Evolutionary conservation across 352 stramenopile species (phyloP).

Genomic region (Phytophthora fragariaefolia): DNA sequence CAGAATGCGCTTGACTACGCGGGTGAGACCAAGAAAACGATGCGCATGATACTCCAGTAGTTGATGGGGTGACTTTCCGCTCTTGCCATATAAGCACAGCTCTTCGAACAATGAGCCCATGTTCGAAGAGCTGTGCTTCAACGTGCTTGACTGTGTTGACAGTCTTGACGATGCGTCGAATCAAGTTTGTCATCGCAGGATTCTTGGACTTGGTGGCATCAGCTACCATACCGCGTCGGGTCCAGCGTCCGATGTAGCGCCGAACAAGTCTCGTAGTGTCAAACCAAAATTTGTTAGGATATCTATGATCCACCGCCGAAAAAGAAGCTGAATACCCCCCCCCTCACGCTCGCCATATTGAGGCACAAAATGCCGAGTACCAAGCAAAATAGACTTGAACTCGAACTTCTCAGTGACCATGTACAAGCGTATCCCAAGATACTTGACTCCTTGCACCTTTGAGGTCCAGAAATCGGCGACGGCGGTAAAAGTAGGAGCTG

Average conservation of each 20-base stretch:
- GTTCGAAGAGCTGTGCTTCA: too few relatives aligned
- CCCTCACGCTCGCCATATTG: conserved; percentile 12
- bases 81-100: conserved; percentile 10
- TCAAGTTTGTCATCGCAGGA: conserved; percentile 6
- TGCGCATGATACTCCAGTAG: conserved; percentile 5
- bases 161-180: conserved; percentile 18
- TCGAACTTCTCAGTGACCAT: conserved; percentile 8
- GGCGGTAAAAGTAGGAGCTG: neutral
- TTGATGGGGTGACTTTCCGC: conserved; percentile 5
- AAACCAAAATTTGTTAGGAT: conserved; percentile 16
- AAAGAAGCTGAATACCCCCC: conserved; percentile 3
- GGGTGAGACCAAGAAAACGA: conserved; percentile 10
- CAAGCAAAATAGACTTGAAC: conserved; percentile 15
- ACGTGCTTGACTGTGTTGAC: conserved; percentile 9
- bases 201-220: conserved; percentile 9
- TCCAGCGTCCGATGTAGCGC: conserved; percentile 2
- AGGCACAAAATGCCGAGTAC: conserved; percentile 15
- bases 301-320: conserved; percentile 11
- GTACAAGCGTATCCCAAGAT: conserved; percentile 14
- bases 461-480: conserved; percentile 21
- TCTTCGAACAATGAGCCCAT: conserved; percentile 14
- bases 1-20: conserved; percentile 5
- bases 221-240: conserved; percentile 7
- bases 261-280: conserved; percentile 7
- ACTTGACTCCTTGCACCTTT: conserved; percentile 6